Percentiles rank a stretch among this genome's conserved stretches.
These are phyloP conservation scores for Corrigiola litoralis DNA, from an alignment of 179 eudicot species.

Conservation along the genomic window DNA sequence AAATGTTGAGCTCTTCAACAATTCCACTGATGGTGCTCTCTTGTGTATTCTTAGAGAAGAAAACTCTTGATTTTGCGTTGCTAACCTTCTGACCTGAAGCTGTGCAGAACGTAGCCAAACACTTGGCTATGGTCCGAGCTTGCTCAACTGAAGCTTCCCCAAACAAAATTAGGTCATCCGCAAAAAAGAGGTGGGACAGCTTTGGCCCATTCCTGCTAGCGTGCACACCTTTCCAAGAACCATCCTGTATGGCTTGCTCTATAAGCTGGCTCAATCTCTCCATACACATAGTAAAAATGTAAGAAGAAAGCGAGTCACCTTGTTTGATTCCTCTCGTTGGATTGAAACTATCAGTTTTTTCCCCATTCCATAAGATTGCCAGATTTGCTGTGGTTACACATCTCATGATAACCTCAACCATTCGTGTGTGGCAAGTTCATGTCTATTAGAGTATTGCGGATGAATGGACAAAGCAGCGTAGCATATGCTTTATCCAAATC, in stretches of 20 bases:
- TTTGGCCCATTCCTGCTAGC: neutral
- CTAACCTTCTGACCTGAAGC: neutral
- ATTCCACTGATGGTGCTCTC: too few species aligned
- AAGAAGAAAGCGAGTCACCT: slow-evolving; percentile 15
- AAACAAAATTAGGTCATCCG: slow-evolving; percentile 4
- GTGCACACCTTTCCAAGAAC: neutral
- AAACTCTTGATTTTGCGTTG: neutral
- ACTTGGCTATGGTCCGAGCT: neutral
- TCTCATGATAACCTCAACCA: neutral
- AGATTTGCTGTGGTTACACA: neutral
- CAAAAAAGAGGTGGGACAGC: slow-evolving; percentile 9
- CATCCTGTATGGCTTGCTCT: neutral
- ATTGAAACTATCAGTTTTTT: neutral
- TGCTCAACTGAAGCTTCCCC: neutral
- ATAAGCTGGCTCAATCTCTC: neutral
- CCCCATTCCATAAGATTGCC: neutral
- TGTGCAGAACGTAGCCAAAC: neutral
- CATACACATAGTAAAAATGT: slow-evolving; percentile 1
- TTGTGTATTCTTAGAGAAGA: neutral
- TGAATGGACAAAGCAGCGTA: too few species aligned
- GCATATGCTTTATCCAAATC: too few species aligned
- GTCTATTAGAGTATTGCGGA: too few species aligned
- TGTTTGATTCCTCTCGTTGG: neutral
- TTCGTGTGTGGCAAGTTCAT: neutral
- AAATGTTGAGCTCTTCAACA: neutral